Conservation (phyloP, 2,329 filamentous ascomycete genomes). For the Taxawa tesnikishii region DNA sequence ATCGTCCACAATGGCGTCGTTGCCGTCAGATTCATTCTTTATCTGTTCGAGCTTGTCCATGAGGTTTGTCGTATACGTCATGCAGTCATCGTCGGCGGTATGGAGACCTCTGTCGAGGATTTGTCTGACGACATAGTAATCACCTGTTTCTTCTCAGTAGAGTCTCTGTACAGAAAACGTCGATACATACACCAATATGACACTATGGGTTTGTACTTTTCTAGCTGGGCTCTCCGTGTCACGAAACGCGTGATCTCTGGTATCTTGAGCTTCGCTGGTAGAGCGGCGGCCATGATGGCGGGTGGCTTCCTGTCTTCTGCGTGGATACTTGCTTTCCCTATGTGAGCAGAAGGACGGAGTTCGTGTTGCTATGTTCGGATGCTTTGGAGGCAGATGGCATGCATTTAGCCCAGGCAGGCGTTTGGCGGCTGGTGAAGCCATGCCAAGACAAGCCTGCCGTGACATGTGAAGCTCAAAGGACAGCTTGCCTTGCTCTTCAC, state of each 20-base stretch:
- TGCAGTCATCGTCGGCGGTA: constrained; percentile 62
- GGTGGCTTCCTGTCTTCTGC: too few relatives aligned
- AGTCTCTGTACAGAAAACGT: not conserved
- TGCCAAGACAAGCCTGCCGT: constrained; percentile 3
- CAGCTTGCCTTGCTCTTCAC: constrained; percentile 8
- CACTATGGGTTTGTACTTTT: constrained; percentile 72
- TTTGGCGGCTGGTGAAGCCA: constrained; percentile 1
- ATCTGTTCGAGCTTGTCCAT: constrained; percentile 87
- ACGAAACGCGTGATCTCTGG: constrained; percentile 72
- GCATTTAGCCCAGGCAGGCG: not conserved
- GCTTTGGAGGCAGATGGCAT: too few relatives aligned
- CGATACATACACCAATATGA: constrained; percentile 82
- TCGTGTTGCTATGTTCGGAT: too few relatives aligned
- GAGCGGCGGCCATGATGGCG: constrained; percentile 60
- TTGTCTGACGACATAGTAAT: constrained; percentile 87
- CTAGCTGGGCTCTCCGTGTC: constrained; percentile 70
- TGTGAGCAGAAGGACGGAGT: too few relatives aligned
- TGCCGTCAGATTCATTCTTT: constrained; percentile 59
- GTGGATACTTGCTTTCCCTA: too few relatives aligned
- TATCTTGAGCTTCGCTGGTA: constrained; percentile 59
- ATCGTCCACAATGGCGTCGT: constrained; percentile 80
- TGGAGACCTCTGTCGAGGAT: constrained; percentile 76
- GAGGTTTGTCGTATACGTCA: constrained; percentile 65
- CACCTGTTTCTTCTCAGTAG: constrained; percentile 39
- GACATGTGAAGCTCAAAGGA: constrained; percentile 6